Evolutionary conservation across 371 early-diverging fungal species (phyloP), one percentile per base, ranked within the genome.

Genomic region (Rhizomucor miehei): DNA sequence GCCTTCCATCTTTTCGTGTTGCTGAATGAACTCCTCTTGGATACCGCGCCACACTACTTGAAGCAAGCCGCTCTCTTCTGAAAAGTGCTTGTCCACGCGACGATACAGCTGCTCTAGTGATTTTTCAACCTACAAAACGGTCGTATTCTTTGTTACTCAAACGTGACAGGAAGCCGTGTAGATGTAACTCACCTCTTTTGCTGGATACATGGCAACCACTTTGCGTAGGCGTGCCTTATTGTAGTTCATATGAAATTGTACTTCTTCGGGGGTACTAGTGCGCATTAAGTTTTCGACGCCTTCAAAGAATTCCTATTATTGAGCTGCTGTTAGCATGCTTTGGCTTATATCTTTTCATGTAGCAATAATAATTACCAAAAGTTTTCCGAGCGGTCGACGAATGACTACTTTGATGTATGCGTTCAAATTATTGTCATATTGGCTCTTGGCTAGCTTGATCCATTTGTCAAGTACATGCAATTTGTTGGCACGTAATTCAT

Each of bases 1-100:
- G 24, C 83, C 80, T 54, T 88, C 89, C 73, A 91, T 91, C 44
- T 87, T 80, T 57, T 89, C 85, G 57, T 92, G 84, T 65, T 89
- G 88, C 23, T 82, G 83, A 47, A 91, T 83, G 47, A 92, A 82
- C 44, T 94, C 95, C 57, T 94, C 91, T 52, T 93, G 90, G 39
- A 95, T 91, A 10, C 88, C 89, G 45, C 91, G 79, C 97, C 98
- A 96, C 1, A 96, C 90, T 1, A 95, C 90, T 59, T 89, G 91
- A 4, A 92, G 59, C 21, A 98, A 65, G 0, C 88, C 86, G 38
- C 87, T 92, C 59, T 90, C 90, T 34, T 91, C 92, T 2, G 89
- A 76, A 63, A 91, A 94, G 66, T 95, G 96, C 62, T 95, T 95
- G 48, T 95, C 94, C 1, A 96, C 95, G 39, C 93, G 85, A 55